A percentile compares a stretch with the other conserved stretches of the same genome.
Conservation (phyloP, 352 stramenopile genomes). For the Globisporangium camurandrum region DNA sequence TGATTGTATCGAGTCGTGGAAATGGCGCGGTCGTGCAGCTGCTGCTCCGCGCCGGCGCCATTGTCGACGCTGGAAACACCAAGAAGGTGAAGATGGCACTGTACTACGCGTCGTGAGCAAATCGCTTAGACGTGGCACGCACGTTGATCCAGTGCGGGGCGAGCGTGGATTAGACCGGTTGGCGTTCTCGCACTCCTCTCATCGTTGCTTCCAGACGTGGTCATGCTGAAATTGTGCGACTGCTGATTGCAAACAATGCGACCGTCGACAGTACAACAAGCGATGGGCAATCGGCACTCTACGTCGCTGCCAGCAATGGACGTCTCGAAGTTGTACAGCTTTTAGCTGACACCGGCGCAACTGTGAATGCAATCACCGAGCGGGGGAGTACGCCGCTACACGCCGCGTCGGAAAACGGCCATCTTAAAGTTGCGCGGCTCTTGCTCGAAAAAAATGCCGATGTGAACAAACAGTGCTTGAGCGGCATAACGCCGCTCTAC, state of each 20-base stretch:
- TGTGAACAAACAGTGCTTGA: neutral
- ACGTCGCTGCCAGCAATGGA: too few species aligned
- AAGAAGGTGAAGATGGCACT: neutral
- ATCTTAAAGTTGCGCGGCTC: neutral
- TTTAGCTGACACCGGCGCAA: too few species aligned
- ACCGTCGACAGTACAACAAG: neutral
- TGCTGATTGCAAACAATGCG: neutral
- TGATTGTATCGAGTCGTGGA: neutral
- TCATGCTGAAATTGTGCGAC: neutral
- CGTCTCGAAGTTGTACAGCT: neutral
- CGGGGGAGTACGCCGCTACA: too few species aligned
- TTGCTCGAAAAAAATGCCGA: neutral
- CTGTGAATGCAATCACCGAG: too few species aligned
- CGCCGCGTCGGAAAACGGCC: neutral
- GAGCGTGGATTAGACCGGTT: neutral
- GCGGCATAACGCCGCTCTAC: neutral
- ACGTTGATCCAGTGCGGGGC: neutral
- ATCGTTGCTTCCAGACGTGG: neutral
- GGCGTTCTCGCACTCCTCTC: neutral
- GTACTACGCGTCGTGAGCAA: neutral
- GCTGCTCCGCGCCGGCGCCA: neutral
- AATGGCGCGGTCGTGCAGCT: neutral
- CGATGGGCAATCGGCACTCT: neutral
- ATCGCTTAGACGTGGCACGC: neutral
- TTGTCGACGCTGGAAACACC: neutral